phyloP scores from a whole-genome alignment of 148 eudicot species.

The Rhododendron kiyosumense region DNA sequence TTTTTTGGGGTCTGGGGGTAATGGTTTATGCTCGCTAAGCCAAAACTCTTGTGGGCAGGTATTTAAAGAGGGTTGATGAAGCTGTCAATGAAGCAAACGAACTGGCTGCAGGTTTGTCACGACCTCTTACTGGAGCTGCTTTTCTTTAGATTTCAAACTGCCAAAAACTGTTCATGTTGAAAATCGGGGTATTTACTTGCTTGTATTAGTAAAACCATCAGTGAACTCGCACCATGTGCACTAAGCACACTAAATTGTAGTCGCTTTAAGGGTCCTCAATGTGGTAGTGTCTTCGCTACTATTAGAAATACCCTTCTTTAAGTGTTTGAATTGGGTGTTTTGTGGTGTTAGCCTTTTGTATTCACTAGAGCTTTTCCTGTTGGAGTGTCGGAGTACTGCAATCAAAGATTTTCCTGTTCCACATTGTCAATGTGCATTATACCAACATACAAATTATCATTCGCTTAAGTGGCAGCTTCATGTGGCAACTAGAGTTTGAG shows the following conservation, averaged over 20 bases:
- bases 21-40: slow-evolving; percentile 6
- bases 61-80: slow-evolving; percentile 61
- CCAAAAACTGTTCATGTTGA: not conserved
- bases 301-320: not conserved
- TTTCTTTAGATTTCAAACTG: not conserved
- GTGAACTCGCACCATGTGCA: not conserved
- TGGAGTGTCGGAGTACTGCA: not conserved
- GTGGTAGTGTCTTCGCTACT: not conserved
- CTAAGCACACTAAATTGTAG: not conserved
- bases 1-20: not conserved
- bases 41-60: slow-evolving; percentile 28
- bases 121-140: not conserved
- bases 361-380: not conserved
- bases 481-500: not conserved
- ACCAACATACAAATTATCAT: not conserved
- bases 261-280: not conserved
- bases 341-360: not conserved
- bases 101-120: slow-evolving; percentile 42
- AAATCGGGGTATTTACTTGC: not conserved
- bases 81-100: slow-evolving; percentile 73
- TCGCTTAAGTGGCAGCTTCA: not conserved
- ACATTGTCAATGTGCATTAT: not conserved
- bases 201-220: not conserved
- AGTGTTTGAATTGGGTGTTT: not conserved
- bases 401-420: not conserved